Base-by-base conservation (phyloP, 2,329 filamentous ascomycete species). In the Allantophomopsis cytisporea region DNA sequence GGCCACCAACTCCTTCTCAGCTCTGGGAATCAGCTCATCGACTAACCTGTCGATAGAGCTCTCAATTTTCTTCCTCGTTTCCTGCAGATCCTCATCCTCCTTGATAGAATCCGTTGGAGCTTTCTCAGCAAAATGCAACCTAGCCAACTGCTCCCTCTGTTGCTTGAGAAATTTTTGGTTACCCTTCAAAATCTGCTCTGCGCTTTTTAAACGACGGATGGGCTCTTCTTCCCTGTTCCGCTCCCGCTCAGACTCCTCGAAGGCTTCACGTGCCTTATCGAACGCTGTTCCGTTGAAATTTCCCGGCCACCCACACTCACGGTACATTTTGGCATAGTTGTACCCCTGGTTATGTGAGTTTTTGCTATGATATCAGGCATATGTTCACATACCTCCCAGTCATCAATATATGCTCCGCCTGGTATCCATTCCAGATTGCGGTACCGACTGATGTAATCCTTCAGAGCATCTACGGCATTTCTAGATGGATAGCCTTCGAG, bases 401-500 rank as follows among this genome's bases (percentile, higher is more conserved):
- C 20, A 7, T 23, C 41, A 16, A 6, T 35, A 10, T 13, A 14
- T 34, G 21, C 5, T 18, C 38, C 39, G 14, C 37, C 40, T 16
- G 44, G 44, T n/a, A 45, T 39, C 37, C 37, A 46, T 37, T 45
- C 31, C 3, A 46, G 23, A 12, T 15, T 14, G 7, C 17, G 39
- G 18, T 41, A 42, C 20, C 33, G 43, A 2, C 38, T 8, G 13
- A 45, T 48, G 28, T 45, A 48, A 12, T 45, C 38, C n/a, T 18
- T 40, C 12, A 44, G 30, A 2, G 37, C 37, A 15, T 36, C 30
- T 36, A 8, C 39, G 7, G 43, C 44, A 7, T 31, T 35, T 16
- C 41, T 30, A 6, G 34, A 38, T 12, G 37, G 28, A 15, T 35
- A 37, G 31, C 38, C 35, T 7, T 49, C 40, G 5, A 41, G 28